Evolutionary conservation across 2,329 filamentous ascomycete species (phyloP).

Genomic region (Fusarium sp.): DNA sequence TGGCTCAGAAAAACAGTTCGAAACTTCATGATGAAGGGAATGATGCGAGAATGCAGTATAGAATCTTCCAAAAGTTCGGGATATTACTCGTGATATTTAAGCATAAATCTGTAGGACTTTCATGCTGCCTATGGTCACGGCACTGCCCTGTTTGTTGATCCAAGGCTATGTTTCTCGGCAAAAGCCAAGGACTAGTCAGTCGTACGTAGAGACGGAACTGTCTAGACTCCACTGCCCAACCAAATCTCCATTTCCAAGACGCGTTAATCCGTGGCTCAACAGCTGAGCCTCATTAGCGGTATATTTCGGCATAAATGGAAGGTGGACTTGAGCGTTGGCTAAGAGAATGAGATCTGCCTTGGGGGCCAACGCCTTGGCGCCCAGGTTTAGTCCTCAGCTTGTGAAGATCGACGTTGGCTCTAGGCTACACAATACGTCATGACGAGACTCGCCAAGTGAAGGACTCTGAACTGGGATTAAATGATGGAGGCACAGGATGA

Average conservation of each 20-base stretch:
- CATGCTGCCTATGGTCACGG: no score
- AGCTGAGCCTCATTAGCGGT: background rate
- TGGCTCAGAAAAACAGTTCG: background rate
- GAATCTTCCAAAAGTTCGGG: rapidly evolving
- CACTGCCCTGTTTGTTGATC: background rate
- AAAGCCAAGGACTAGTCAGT: background rate
- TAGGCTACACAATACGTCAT: background rate
- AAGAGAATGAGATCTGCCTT: background rate
- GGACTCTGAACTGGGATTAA: background rate
- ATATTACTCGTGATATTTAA: background rate
- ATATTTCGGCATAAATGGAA: background rate
- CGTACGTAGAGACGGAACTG: background rate
- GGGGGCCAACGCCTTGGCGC: background rate
- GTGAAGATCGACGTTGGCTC: background rate
- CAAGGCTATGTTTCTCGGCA: background rate
- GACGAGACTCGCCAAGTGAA: background rate
- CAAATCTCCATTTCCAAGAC: background rate
- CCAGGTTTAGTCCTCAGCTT: background rate
- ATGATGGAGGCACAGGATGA: background rate
- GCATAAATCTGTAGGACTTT: background rate
- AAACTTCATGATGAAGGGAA: background rate
- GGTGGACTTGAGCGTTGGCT: background rate
- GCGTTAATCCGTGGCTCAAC: background rate
- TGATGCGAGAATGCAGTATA: rapidly evolving
- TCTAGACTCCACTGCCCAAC: background rate